phyloP scores from a whole-genome alignment of 176 grass and related monocot genomes.

The Zea luxurians region DNA sequence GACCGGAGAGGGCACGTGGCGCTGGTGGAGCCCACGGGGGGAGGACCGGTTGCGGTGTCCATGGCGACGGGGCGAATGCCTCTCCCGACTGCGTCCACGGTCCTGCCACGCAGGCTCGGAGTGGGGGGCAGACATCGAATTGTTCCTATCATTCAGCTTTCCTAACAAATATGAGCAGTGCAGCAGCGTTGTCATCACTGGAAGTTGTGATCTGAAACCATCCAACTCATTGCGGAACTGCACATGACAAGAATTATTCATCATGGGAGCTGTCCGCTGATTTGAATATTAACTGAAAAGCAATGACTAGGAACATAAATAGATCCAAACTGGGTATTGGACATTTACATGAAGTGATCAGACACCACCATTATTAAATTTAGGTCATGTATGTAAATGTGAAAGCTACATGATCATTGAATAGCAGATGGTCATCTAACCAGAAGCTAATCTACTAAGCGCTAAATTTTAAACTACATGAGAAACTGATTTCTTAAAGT shows the following conservation, averaged over 20 bases:
- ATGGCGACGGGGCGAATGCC: too few relatives aligned
- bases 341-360: neutral
- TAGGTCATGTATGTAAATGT: too few relatives aligned
- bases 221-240: conserved; percentile 45
- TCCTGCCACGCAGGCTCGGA: too few relatives aligned
- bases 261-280: neutral
- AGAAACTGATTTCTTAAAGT: too few relatives aligned
- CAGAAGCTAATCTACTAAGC: neutral
- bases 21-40: too few relatives aligned
- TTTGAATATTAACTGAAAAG: neutral
- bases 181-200: conserved; percentile 33
- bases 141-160: conserved; percentile 40
- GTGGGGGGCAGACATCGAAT: too few relatives aligned
- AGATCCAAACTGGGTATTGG: neutral
- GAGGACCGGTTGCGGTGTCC: too few relatives aligned
- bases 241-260: neutral
- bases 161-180: conserved; percentile 37
- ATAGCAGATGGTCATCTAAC: neutral
- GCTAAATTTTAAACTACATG: neutral
- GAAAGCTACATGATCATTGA: neutral
- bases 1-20: too few relatives aligned
- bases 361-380: neutral
- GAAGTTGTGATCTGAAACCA: conserved; percentile 48
- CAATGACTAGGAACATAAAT: neutral
- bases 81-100: too few relatives aligned